phyloP scores from a whole-genome alignment of 2,329 filamentous ascomycete species.

The Septoria petroselini region DNA sequence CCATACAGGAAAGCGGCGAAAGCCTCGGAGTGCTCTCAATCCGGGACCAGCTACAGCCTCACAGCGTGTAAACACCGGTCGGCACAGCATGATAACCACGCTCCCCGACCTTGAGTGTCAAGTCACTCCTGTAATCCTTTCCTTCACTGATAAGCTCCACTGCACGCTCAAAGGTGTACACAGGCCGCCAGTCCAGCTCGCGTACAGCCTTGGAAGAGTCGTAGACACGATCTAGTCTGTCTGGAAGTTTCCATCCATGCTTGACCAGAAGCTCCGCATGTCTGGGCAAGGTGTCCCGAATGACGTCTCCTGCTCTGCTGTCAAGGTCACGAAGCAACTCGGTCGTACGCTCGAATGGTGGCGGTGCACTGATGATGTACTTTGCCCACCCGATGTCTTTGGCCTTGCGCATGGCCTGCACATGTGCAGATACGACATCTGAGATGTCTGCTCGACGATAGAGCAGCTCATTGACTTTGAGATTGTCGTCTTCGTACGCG shows the following conservation, averaged over 20 bases:
- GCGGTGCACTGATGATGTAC: slow-evolving; percentile 24
- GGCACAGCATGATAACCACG: slow-evolving; percentile 23
- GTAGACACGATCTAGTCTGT: slow-evolving; percentile 22
- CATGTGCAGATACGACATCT: slow-evolving; percentile 22
- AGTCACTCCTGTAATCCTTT: slow-evolving; percentile 21
- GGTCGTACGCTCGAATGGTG: slow-evolving; percentile 17
- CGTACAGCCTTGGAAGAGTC: slow-evolving; percentile 19
- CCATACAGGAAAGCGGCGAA: too few species aligned
- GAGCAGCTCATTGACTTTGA: slow-evolving; percentile 25
- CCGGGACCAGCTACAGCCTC: too few species aligned
- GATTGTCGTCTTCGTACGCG: slow-evolving; percentile 21
- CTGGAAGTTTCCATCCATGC: slow-evolving; percentile 21
- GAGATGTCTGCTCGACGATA: slow-evolving; percentile 22
- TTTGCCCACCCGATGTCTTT: slow-evolving; percentile 20
- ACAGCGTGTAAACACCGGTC: slow-evolving; percentile 21
- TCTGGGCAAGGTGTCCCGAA: slow-evolving; percentile 4
- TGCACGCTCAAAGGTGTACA: slow-evolving; percentile 22
- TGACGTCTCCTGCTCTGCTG: slow-evolving; percentile 1
- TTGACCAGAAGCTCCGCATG: slow-evolving; percentile 17
- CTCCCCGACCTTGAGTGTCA: slow-evolving; percentile 18
- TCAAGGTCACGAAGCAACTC: slow-evolving; percentile 11
- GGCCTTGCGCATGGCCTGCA: slow-evolving; percentile 21
- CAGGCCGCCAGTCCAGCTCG: slow-evolving; percentile 19
- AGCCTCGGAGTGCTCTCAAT: too few species aligned
- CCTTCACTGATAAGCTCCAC: slow-evolving; percentile 14